Conservation (phyloP, 495 filamentous ascomycete species). For the Penicillium turbatum region DNA sequence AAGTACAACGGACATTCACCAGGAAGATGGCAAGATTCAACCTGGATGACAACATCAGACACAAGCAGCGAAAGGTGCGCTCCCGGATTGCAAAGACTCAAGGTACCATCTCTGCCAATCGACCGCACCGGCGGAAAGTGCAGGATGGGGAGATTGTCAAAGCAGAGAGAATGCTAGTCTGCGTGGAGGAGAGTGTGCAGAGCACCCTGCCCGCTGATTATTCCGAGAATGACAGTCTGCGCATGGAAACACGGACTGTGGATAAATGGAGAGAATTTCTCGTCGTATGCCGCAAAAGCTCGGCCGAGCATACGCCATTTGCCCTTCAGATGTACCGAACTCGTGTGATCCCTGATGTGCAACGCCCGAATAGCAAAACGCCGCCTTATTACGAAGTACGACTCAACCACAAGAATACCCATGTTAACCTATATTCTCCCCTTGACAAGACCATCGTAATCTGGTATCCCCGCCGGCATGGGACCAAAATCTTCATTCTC, state of each 20-base stretch:
- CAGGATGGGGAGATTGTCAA: conserved; percentile 65
- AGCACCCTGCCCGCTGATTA: conserved; percentile 57
- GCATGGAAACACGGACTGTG: conserved; percentile 54
- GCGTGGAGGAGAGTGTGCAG: conserved; percentile 55
- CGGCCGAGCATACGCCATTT: conserved; percentile 51
- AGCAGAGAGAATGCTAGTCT: conserved; percentile 71
- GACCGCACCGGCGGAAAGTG: conserved; percentile 36
- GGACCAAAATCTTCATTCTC: conserved; percentile 64
- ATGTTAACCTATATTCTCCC: conserved; percentile 65
- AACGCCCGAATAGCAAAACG: conserved; percentile 46
- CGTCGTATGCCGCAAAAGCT: conserved; percentile 61
- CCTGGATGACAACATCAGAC: conserved; percentile 41
- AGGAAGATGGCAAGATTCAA: conserved; percentile 40
- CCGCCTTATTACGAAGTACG: conserved; percentile 54
- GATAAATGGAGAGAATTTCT: conserved; percentile 73
- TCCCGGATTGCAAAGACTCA: conserved; percentile 39
- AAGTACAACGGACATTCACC: conserved; percentile 18
- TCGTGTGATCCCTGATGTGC: conserved; percentile 61
- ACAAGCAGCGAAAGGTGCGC: conserved; percentile 36
- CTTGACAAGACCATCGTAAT: conserved; percentile 70
- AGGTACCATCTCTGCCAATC: conserved; percentile 35
- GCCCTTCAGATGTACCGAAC: conserved; percentile 66
- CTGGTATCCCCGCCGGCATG: conserved; percentile 54
- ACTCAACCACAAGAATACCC: conserved; percentile 49
- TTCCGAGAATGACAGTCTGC: conserved; percentile 61